Evolutionary conservation across 257 asterid species (phyloP).

Genomic region (Buddleja alternifolia): DNA sequence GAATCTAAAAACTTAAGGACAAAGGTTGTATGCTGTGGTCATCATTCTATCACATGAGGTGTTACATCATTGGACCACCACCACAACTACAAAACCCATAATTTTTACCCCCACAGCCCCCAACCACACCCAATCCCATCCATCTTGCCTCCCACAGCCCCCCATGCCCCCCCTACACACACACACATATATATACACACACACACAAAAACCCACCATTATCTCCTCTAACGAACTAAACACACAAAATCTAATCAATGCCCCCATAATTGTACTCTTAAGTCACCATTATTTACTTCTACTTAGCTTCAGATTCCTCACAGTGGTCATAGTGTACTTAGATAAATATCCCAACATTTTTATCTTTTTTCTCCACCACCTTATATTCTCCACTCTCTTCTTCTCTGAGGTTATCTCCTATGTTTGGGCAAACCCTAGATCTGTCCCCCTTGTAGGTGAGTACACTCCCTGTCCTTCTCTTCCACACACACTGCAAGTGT

Average conservation of each 20-base stretch:
- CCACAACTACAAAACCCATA: conserved; percentile 41
- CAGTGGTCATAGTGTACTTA: conserved; percentile 39
- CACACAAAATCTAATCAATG: background rate
- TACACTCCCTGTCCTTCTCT: conserved; percentile 35
- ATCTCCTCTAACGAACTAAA: conserved; percentile 11
- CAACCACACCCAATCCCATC: conserved; percentile 55
- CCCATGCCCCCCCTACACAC: conserved; percentile 65
- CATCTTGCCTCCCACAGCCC: conserved; percentile 66
- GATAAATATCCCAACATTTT: conserved; percentile 28
- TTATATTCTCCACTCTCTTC: conserved; percentile 32
- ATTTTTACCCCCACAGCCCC: conserved; percentile 32
- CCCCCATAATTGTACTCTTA: conserved; percentile 41
- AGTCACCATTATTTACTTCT: conserved; percentile 18
- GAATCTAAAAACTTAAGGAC: conserved; percentile 45
- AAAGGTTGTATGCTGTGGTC: conserved; percentile 41
- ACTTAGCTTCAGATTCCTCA: conserved; percentile 22
- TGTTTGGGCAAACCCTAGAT: conserved; percentile 92
- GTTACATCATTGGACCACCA: conserved; percentile 74
- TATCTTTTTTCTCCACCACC: conserved; percentile 25
- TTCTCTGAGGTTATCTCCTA: conserved; percentile 38
- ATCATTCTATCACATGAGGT: conserved; percentile 47
- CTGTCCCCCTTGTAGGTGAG: conserved; percentile 76
- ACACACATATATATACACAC: conserved; percentile 47
- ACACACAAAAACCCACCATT: conserved; percentile 35
- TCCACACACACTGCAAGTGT: conserved; percentile 33